phyloP scores from a whole-genome alignment of 2,329 filamentous ascomycete genomes.

The Scolecobasidium constrictum region DNA sequence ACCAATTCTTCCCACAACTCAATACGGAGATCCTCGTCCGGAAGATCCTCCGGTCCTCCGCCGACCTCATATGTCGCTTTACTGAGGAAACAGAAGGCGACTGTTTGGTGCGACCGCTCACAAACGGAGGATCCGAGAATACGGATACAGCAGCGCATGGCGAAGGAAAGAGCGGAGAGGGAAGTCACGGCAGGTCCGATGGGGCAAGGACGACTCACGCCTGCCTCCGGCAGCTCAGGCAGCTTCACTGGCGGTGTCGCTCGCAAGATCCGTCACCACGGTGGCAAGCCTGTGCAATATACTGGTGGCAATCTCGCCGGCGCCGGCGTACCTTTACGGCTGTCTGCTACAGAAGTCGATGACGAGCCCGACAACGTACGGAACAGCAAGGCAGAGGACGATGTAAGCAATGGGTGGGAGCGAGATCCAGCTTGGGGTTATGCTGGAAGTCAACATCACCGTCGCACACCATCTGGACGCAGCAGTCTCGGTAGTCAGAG shows the following conservation, averaged over 20 bases:
- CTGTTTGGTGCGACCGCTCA: slow-evolving; percentile 92
- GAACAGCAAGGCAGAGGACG: slow-evolving; percentile 36
- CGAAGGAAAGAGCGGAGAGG: slow-evolving; percentile 74
- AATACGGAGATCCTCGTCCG: slow-evolving; percentile 64
- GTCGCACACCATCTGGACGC: slow-evolving; percentile 61
- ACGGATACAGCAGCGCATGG: slow-evolving; percentile 71
- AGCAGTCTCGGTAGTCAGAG: slow-evolving; percentile 46
- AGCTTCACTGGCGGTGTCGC: slow-evolving; percentile 49
- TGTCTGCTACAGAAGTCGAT: slow-evolving; percentile 93
- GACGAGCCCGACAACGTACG: slow-evolving; percentile 68
- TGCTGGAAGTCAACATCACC: slow-evolving; percentile 40
- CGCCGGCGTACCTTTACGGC: slow-evolving; percentile 75
- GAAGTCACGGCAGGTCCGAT: slow-evolving; percentile 58
- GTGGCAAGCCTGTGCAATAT: slow-evolving; percentile 67
- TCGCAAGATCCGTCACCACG: slow-evolving; percentile 81
- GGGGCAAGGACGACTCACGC: slow-evolving; percentile 22
- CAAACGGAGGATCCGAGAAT: slow-evolving; percentile 85
- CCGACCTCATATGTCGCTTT: slow-evolving; percentile 82
- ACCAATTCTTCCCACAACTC: slow-evolving; percentile 6
- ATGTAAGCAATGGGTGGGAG: slow-evolving; percentile 25
- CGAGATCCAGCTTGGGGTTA: slow-evolving; percentile 9
- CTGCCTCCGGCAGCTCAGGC: slow-evolving; percentile 34
- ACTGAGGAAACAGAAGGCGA: slow-evolving; percentile 94
- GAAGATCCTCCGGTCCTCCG: slow-evolving; percentile 52
- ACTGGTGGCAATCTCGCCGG: slow-evolving; percentile 64